Evolutionary conservation across 2,329 filamentous ascomycete species (phyloP), one percentile per base, ranked within the genome.

Genomic region (Sporothrix dimorphospora): DNA sequence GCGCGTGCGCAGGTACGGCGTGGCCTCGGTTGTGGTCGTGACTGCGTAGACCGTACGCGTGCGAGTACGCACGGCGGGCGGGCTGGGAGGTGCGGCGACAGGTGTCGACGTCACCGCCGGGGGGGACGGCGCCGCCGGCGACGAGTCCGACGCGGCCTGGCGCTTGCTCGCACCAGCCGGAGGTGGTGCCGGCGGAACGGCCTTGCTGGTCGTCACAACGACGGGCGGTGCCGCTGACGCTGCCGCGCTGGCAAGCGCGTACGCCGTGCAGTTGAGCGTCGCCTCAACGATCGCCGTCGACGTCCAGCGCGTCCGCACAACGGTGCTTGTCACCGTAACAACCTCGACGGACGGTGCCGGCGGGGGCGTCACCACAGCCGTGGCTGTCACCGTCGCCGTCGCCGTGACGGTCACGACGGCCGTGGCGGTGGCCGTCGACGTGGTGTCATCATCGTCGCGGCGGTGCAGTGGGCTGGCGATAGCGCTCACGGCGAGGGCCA

Each of bases 21-120:
- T 72, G 0, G 74, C 69, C 45, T 74, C 73, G 1, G 73, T 76
- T 3, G 53, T 72, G 0, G 74, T 76, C n/a, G 24, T 66, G 24
- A 74, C 70, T 3, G 51, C 68, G 68, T 67, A 73, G 49, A 72
- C 70, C n/a, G 75, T 76, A 16, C 75, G 70, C 19, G 74, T 76
- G 5, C 74, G 67, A 8, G 73, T 63, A 11, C 70, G 71, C 3
- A 61, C 49, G 9, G 69, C 16, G 9, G 69, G 42, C n/a, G 55
- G 49, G 3, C 24, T 40, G 19, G 55, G 19, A 1, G 59, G 9
- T 1, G 61, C 3, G 30, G 30, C 19, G 1, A 63, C 42, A 5
- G 66, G 24, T 9, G 68, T n/a, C 16, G 68, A 21, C 16, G 53
- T 12, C 55, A 57, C 53, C 14, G 24, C 27, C 14, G 53, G 16